phyloP scores from a whole-genome alignment of 2,329 filamentous ascomycete genomes.

The Zopfia rhizophila region DNA sequence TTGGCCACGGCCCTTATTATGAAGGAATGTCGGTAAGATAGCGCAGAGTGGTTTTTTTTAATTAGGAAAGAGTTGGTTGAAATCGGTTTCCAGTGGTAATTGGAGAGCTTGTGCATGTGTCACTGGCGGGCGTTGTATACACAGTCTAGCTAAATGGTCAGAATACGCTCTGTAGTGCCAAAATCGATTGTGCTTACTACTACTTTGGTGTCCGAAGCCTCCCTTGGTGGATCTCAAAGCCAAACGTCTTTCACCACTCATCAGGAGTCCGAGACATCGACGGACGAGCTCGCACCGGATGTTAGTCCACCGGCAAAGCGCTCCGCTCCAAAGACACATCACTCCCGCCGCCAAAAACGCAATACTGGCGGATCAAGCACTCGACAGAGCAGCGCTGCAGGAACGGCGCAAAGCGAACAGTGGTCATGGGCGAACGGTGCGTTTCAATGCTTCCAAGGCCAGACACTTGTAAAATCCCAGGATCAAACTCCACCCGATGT shows the following conservation, averaged over 20 bases:
- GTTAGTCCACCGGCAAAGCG: neutral
- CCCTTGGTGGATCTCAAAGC: conserved; percentile 2
- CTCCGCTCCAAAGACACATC: conserved; percentile 1
- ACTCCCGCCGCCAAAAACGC: conserved; percentile 2
- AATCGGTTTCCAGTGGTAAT: too few relatives aligned
- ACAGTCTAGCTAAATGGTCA: too few relatives aligned
- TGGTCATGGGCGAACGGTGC: conserved; percentile 1
- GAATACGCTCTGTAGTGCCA: too few relatives aligned
- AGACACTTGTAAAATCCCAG: conserved; percentile 1
- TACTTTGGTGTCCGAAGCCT: neutral
- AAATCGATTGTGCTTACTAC: too few relatives aligned
- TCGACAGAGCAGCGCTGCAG: conserved; percentile 1
- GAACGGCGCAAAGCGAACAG: neutral
- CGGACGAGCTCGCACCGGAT: conserved; percentile 2
- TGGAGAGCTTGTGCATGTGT: too few relatives aligned
- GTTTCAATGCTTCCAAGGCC: conserved; percentile 2
- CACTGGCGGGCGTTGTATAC: too few relatives aligned
- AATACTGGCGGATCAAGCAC: conserved; percentile 3
- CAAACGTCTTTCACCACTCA: conserved; percentile 1
- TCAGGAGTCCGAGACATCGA: neutral
- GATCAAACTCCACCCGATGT: neutral
- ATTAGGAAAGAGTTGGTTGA: too few relatives aligned
- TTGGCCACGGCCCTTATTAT: too few relatives aligned
- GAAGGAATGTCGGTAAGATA: too few relatives aligned
- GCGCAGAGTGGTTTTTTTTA: too few relatives aligned